Evolutionary conservation across 108 stramenopile species (phyloP).

Genomic region (Hondaea fermentalgiana): DNA sequence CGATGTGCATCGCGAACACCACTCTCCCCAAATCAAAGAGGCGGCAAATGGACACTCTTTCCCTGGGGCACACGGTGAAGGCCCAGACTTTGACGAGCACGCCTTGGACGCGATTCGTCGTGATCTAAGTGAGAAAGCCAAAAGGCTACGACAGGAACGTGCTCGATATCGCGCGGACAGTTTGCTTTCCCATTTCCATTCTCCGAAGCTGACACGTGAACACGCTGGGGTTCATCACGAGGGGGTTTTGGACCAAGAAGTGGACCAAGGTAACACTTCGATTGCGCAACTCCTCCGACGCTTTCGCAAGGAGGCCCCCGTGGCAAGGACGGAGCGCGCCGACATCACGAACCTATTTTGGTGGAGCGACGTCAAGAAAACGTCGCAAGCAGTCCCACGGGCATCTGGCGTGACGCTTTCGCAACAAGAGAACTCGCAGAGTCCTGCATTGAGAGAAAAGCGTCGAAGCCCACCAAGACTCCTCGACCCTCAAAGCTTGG

Average conservation of each 20-base stretch:
- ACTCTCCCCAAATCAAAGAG: too few species aligned
- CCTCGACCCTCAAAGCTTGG: too few species aligned
- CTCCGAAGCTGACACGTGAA: too few species aligned
- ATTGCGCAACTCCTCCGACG: not conserved
- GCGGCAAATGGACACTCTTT: too few species aligned
- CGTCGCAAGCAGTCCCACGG: too few species aligned
- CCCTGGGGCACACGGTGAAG: not conserved
- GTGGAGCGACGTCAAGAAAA: not conserved
- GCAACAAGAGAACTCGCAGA: too few species aligned
- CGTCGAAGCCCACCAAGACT: too few species aligned
- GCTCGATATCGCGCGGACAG: not conserved
- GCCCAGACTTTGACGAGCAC: not conserved
- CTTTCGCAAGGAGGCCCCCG: not conserved
- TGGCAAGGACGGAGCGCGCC: not conserved
- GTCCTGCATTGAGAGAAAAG: too few species aligned
- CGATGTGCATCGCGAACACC: too few species aligned
- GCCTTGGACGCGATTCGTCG: not conserved
- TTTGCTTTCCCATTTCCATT: not conserved
- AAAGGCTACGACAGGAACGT: not conserved
- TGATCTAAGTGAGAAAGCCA: not conserved
- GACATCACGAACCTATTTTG: not conserved
- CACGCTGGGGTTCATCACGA: too few species aligned
- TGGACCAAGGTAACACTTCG: not conserved
- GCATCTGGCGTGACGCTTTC: too few species aligned
- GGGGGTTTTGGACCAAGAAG: not conserved